Evolutionary conservation across 768 basidiomycete species (phyloP).

Genomic region (Phanerodontia chrysosporium): DNA sequence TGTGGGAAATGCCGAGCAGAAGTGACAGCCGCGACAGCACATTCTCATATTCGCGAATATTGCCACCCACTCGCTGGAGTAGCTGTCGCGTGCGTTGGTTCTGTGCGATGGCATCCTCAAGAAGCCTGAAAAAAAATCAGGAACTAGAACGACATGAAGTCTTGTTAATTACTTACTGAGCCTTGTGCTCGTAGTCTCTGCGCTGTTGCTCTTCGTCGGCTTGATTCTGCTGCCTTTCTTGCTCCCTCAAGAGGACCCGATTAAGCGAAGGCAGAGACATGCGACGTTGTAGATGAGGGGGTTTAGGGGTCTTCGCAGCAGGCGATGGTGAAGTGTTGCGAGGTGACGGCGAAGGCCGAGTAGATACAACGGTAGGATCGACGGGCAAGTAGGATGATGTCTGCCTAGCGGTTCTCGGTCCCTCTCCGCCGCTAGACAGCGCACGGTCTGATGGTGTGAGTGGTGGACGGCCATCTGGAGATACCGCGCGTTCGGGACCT

Average conservation of each 20-base stretch:
- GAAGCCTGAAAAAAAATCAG: constrained; percentile 36
- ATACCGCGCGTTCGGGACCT: background rate
- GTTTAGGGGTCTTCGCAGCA: background rate
- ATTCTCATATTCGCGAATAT: constrained; percentile 62
- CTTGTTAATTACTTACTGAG: constrained; percentile 36
- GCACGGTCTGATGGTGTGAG: background rate
- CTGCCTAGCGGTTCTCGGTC: constrained; percentile 7
- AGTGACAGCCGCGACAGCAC: constrained; percentile 50
- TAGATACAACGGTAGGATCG: background rate
- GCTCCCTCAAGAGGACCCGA: constrained; percentile 23
- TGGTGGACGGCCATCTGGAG: background rate
- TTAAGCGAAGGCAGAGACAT: constrained; percentile 32
- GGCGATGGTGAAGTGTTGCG: background rate
- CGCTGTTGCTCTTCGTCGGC: constrained; percentile 46
- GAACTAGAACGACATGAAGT: background rate
- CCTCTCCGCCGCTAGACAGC: constrained; percentile 8
- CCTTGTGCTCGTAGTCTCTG: constrained; percentile 56
- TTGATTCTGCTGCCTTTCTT: constrained; percentile 33
- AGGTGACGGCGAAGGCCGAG: background rate
- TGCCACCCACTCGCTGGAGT: constrained; percentile 58
- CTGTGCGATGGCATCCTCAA: constrained; percentile 54
- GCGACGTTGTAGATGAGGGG: constrained; percentile 15
- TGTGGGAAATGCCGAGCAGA: constrained; percentile 43
- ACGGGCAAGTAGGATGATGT: background rate
- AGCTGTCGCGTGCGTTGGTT: constrained; percentile 69